phyloP scores from a whole-genome alignment of 805 yeast genomes.

The Nakazawaea populi region DNA sequence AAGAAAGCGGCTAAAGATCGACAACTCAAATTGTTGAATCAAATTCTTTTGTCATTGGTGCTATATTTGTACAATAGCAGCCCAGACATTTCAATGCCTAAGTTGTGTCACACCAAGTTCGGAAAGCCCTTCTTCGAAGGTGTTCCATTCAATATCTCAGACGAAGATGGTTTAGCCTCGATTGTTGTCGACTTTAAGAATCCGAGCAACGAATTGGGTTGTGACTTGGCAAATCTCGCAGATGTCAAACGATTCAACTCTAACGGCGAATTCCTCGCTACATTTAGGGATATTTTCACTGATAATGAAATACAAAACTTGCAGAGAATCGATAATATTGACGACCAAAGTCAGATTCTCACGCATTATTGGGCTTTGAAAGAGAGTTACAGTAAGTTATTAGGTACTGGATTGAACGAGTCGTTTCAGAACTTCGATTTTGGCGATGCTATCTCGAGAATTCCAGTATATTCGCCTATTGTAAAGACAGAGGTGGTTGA shows the following conservation, averaged over 20 bases:
- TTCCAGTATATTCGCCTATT: background rate
- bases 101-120: conserved; percentile 27
- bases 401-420: conserved; percentile 7
- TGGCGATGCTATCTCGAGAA: background rate
- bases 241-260: conserved; percentile 19
- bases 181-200: conserved; percentile 33
- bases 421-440: conserved; percentile 7
- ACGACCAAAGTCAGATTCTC: conserved; percentile 28
- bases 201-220: conserved; percentile 28
- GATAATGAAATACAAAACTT: conserved; percentile 23
- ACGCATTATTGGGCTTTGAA: conserved; percentile 74
- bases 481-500: background rate
- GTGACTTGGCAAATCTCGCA: conserved; percentile 38
- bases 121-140: conserved; percentile 52
- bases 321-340: conserved; percentile 2
- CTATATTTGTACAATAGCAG: conserved; percentile 27
- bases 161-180: conserved; percentile 45
- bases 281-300: conserved; percentile 24
- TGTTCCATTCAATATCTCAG: conserved; percentile 51
- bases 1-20: conserved; percentile 30
- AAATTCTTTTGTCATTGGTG: conserved; percentile 38
- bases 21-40: conserved; percentile 34
- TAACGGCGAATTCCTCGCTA: conserved; percentile 33
- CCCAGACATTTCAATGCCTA: conserved; percentile 13
- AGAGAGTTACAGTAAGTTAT: conserved; percentile 63